These are phyloP conservation scores for Pythium folliculosum DNA, from an alignment of 352 stramenopile genomes.

Conservation along the genomic window DNA sequence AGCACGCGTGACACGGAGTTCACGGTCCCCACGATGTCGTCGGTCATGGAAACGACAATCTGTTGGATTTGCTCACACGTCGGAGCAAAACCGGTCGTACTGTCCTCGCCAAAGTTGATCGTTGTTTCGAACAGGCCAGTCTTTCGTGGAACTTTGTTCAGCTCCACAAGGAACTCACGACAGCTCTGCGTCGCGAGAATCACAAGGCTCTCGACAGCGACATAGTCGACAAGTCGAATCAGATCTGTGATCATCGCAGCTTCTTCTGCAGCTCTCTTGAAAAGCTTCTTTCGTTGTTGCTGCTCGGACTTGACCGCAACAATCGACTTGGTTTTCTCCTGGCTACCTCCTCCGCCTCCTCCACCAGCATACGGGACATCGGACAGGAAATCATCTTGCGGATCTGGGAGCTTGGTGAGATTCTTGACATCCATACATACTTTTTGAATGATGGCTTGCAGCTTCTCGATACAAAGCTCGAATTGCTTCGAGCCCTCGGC, in stretches of 20 bases:
- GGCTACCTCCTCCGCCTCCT: conserved; percentile 28
- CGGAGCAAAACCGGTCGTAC: conserved; percentile 78
- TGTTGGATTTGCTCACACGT: conserved; percentile 89
- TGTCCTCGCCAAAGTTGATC: conserved; percentile 85
- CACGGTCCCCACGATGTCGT: conserved; percentile 88
- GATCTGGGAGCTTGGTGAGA: conserved; percentile 63
- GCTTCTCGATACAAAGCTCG: conserved; percentile 89
- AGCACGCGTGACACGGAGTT: conserved; percentile 90
- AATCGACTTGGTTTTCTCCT: conserved; percentile 92
- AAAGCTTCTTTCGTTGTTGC: conserved; percentile 74
- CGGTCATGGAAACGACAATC: conserved; percentile 87
- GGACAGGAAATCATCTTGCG: conserved; percentile 64
- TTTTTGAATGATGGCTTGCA: conserved; percentile 88
- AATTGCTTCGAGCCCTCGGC: conserved; percentile 90
- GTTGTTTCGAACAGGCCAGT: conserved; percentile 94
- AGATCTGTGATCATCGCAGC: conserved; percentile 91
- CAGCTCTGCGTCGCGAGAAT: conserved; percentile 83
- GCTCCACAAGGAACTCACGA: conserved; percentile 84
- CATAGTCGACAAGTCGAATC: conserved; percentile 93
- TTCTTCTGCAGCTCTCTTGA: conserved; percentile 87
- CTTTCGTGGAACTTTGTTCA: conserved; percentile 87
- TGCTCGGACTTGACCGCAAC: conserved; percentile 92
- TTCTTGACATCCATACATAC: conserved; percentile 91
- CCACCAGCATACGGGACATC: conserved; percentile 36
- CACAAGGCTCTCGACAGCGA: conserved; percentile 91